Conservation (phyloP, 345 rosid genomes). For the Eucalyptus tenuipes region DNA sequence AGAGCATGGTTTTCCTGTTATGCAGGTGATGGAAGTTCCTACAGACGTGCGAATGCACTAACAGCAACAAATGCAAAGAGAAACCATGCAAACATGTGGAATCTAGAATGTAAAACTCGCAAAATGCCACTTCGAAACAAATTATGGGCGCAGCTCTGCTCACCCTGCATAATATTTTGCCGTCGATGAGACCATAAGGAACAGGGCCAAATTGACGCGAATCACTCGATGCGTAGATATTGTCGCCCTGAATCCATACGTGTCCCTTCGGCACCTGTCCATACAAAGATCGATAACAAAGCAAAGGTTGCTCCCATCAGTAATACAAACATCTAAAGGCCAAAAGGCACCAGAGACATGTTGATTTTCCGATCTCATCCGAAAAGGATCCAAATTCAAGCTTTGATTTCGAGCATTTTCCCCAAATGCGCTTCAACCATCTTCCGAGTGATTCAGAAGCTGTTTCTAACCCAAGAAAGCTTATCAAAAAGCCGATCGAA, state of each 20-base stretch:
- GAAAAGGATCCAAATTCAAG: not conserved
- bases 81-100: not conserved
- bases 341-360: not conserved
- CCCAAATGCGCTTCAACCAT: not conserved
- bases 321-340: not conserved
- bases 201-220: constrained; percentile 68
- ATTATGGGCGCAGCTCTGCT: not conserved
- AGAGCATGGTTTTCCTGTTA: not conserved
- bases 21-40: not conserved
- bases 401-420: not conserved
- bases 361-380: not conserved
- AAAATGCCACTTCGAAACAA: not conserved
- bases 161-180: constrained; percentile 65
- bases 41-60: not conserved
- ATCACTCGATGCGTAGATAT: constrained; percentile 59
- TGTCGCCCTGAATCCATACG: constrained; percentile 92
- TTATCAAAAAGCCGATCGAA: not conserved
- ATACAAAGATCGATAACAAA: not conserved
- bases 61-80: not conserved
- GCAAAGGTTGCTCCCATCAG: not conserved
- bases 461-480: not conserved
- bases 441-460: not conserved
- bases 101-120: not conserved
- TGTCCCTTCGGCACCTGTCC: constrained; percentile 75
- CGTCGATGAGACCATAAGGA: constrained; percentile 72